A percentile compares a stretch with the other conserved stretches of the same genome.
Evolutionary conservation across 2,329 filamentous ascomycete species (phyloP).

Genomic region (Gnomoniopsis smithogilvyi): DNA sequence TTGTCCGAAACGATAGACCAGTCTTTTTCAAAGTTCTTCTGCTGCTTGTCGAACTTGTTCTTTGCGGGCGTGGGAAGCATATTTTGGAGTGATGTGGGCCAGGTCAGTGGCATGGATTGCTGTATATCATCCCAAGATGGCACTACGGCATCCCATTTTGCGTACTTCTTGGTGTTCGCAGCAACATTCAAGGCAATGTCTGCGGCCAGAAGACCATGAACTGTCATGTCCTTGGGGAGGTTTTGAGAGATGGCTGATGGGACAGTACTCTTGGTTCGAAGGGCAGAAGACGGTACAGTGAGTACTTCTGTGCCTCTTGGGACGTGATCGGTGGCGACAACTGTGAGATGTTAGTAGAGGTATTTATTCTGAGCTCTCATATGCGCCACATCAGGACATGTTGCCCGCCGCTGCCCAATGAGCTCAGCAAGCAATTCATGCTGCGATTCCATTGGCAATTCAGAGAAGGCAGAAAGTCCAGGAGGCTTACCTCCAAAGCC

Average conservation of each 20-base stretch:
- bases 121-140: slow-evolving; percentile 60
- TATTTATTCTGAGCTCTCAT: neutral
- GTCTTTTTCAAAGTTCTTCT: slow-evolving; percentile 36
- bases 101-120: slow-evolving; percentile 43
- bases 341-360: neutral
- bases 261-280: slow-evolving; percentile 63
- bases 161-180: slow-evolving; percentile 39
- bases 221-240: slow-evolving; percentile 52
- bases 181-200: slow-evolving; percentile 56
- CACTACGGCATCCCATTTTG: slow-evolving; percentile 64
- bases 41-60: slow-evolving; percentile 52
- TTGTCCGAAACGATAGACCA: slow-evolving; percentile 32
- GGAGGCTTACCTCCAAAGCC: slow-evolving; percentile 57
- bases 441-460: neutral
- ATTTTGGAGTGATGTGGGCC: slow-evolving; percentile 41
- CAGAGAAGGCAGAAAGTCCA: neutral
- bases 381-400: neutral
- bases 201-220: slow-evolving; percentile 72
- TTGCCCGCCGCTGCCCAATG: neutral
- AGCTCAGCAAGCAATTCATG: neutral
- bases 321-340: slow-evolving; percentile 1
- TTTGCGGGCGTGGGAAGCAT: slow-evolving; percentile 43
- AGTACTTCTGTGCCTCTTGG: slow-evolving; percentile 27
- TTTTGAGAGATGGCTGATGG: slow-evolving; percentile 48
- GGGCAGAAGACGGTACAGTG: slow-evolving; percentile 53